Conservation (phyloP, 139 green algal species). For the Chlamydomonas schloesseri region DNA sequence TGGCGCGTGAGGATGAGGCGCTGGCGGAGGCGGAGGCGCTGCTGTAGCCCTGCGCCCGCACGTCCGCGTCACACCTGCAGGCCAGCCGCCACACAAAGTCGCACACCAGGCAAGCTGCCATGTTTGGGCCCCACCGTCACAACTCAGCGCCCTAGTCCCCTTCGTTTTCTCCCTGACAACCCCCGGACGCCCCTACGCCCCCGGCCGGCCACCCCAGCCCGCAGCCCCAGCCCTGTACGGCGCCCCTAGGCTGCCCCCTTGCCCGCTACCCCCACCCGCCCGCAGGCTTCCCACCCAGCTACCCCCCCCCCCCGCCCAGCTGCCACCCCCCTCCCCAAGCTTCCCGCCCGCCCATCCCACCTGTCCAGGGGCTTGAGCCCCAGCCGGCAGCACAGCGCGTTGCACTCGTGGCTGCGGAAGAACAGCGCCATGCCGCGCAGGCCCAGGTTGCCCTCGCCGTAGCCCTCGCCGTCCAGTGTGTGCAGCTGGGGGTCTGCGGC, state of each 20-base stretch:
- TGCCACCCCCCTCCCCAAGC: not conserved
- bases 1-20: not conserved
- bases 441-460: slow-evolving; percentile 55
- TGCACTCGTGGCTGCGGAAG: slow-evolving; percentile 68
- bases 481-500: slow-evolving; percentile 46
- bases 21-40: slow-evolving; percentile 35
- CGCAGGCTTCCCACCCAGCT: too few species aligned
- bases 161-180: too few species aligned
- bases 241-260: too few species aligned
- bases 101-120: too few species aligned
- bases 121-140: too few species aligned
- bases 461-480: slow-evolving; percentile 54
- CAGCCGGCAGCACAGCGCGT: slow-evolving; percentile 59
- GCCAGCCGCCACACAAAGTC: too few species aligned
- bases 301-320: not conserved
- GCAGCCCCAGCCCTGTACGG: too few species aligned
- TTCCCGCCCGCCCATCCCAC: not conserved
- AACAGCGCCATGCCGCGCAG: slow-evolving; percentile 64
- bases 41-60: slow-evolving; percentile 47
- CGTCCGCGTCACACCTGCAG: slow-evolving; percentile 42
- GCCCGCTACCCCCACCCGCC: too few species aligned
- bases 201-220: too few species aligned
- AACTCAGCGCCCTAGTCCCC: too few species aligned
- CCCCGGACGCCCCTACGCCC: too few species aligned
- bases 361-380: slow-evolving; percentile 56